Base-by-base conservation (phyloP, 2,329 filamentous ascomycete genomes). In the Catunica adiposa region DNA sequence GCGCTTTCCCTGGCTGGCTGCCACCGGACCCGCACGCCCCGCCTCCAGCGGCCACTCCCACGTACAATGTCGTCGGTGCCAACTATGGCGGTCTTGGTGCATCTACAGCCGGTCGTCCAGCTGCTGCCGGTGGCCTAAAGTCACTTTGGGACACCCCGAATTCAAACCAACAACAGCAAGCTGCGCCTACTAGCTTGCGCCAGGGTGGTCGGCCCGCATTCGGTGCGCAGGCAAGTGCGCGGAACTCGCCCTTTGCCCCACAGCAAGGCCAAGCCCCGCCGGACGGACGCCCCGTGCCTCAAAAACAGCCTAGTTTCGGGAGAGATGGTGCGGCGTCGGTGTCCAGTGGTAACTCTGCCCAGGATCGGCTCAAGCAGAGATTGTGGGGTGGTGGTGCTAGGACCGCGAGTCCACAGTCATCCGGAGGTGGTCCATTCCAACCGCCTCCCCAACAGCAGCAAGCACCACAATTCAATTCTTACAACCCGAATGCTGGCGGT, bases 1-100 rank as follows among this genome's bases (percentile, higher is more conserved):
- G 83, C 22, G 75, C 81, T 1, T 85, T 89, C 60, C 92, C 92
- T 0, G 70, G 74, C 62, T 97, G 92, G 90, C 82, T 97, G 6
- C 88, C 89, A 6, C 83, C 86, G 4, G 87, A 95, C 67, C 89
- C 88, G n/a, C 90, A 87, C 69, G 67, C 66, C 9, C 80, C 80
- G 44, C 75, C 76, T 38, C 56, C 56, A 23, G 72, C 77, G 34
- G 68, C 71, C 51, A 71, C 76, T 61, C 67, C 78, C 57, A 66
- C 80, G 59, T 73, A 78, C 68, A 69, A 76, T 60, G 67, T 71
- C 64, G 69, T 78, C 63, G 71, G 74, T 63, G 68, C 76, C 61
- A 73, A 74, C 63, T 78, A 80, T 68, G 76, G 76, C 60, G 71
- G 70, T 3, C 62, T 72, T 34, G 59, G 65, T 17, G 69, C 69